Base-by-base conservation (phyloP, 139 green algal genomes). In the Coccomyxa sp. region DNA sequence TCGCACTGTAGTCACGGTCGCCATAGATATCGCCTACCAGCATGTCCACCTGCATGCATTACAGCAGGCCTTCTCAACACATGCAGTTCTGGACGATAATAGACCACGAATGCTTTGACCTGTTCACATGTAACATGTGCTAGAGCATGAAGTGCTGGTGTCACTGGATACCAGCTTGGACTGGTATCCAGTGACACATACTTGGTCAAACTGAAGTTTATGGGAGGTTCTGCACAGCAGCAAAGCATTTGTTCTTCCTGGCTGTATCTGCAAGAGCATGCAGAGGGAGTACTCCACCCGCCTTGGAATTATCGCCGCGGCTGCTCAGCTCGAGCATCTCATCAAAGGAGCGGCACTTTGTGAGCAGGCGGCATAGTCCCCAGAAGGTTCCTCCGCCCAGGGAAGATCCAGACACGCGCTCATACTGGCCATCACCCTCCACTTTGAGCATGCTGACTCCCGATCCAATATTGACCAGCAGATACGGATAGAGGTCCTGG, bases 11-110 rank as follows among this genome's bases (percentile, higher is more conserved):
- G 90, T 98, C 97, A 0, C 94, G 80, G 31, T 95, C 93, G 13
- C 96, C 97, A 83, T 99, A 99, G 85, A 99, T 99, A 87, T 99
- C 97, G 9, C 97, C 97, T 32, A 99, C 97, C 30, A 99, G 90
- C 97, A 99, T 99, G 90, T 99, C 97, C 28, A 99, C 95, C 90
- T 77, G 71, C 71, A 32, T 77, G 27, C 66, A 27, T 74, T 71
- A 10, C 9, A 30, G 66, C 21, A 30, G 66, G 9, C 66, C 4
- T 4, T 74, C 21, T 74, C 21, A 74, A 74, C 3, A 3, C 21
- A 74, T 27, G 21, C 21, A 74, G 66, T 74, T 10, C 66, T 51
- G 38, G 38, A 51, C 3, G 38, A 7, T 7, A 7, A 51, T 51
- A 51, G 7, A 3, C 7, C 3, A 7, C 38, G 7, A 7, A 51